Base-by-base conservation (phyloP, 257 asterid genomes). In the Solanum tarijense region DNA sequence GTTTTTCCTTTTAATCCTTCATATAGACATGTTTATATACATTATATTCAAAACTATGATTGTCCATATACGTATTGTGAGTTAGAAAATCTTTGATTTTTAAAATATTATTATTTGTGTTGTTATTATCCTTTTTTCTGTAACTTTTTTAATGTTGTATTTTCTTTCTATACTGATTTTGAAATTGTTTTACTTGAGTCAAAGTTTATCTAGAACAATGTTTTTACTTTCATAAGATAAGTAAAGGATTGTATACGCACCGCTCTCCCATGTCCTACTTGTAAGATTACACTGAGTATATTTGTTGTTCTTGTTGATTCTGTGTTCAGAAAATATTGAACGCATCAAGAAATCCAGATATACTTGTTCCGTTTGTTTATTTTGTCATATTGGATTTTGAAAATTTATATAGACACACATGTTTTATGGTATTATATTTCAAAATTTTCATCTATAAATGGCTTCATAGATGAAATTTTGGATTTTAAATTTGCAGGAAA, bases 401-500 rank as follows among this genome's bases (percentile, higher is more conserved):
- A 52, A 52, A 52, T 16, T 6, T 52, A 7, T 39, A 7, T n/a
- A 88, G 72, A 60, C 4, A 20, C 11, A 11, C 41, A 35, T 79
- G 21, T 12, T 84, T 82, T 74, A 20, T 68, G 1, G 66, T 79
- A 74, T 34, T 10, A 6, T 78, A 58, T 7, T 39, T 73, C 16
- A n/a, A 73, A 2, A 1, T 18, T 29, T 18, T 72, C 43, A 72
- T 72, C 46, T 20, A 32, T 72, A 71, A 62, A 83, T 86, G 9
- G 36, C 92, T 94, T 87, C 90, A 87, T 58, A 58, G 90, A 90
- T 86, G 93, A 94, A 89, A 90, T 91, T 2, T 46, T 93, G 89
- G 92, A 91, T 36, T 89, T 93, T 46, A 89, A 90, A 90, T 55
- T 76, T 92, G 88, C 98, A 94, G 96, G 93, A 90, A 35, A 82